These are phyloP conservation scores for Shiraia sp. DNA, from an alignment of 2,329 filamentous ascomycete genomes.

Conservation along the genomic window DNA sequence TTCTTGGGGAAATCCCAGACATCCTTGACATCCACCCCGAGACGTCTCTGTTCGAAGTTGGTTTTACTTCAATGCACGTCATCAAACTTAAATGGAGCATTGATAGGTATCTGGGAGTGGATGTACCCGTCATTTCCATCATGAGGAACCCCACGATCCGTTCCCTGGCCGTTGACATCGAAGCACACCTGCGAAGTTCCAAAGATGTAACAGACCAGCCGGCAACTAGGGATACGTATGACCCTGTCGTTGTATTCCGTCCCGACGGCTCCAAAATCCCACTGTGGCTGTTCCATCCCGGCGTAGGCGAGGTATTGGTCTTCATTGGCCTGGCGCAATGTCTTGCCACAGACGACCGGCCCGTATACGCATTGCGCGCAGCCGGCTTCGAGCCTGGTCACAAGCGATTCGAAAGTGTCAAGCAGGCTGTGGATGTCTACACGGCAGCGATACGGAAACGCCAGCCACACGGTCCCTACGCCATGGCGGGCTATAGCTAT, in stretches of 20 bases:
- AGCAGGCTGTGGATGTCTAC: constrained; percentile 50
- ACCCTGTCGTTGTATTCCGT: constrained; percentile 8
- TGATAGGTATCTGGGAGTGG: too few relatives aligned
- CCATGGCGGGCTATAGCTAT: constrained; percentile 57
- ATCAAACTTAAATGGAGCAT: too few relatives aligned
- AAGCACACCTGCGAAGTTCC: constrained; percentile 6
- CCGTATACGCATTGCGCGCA: constrained; percentile 53
- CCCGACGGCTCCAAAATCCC: constrained; percentile 7
- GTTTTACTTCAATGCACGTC: too few relatives aligned
- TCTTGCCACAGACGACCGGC: constrained; percentile 46
- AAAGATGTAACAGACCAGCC: constrained; percentile 5
- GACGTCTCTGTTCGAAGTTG: too few relatives aligned
- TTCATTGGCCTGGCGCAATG: constrained; percentile 41
- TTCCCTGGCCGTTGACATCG: constrained; percentile 3
- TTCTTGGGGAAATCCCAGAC: too few relatives aligned
- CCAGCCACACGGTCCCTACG: constrained; percentile 57
- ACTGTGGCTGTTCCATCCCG: constrained; percentile 32
- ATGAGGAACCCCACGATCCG: constrained; percentile 4
- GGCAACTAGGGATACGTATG: constrained; percentile 7
- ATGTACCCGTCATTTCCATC: too few relatives aligned
- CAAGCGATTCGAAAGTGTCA: constrained; percentile 42
- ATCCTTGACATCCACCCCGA: too few relatives aligned
- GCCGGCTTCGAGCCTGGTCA: constrained; percentile 47
- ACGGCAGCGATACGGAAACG: constrained; percentile 42
- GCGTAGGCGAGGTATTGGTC: constrained; percentile 45